Conservation (phyloP, 108 stramenopile species). For the Nannochloropsis gaditana region DNA sequence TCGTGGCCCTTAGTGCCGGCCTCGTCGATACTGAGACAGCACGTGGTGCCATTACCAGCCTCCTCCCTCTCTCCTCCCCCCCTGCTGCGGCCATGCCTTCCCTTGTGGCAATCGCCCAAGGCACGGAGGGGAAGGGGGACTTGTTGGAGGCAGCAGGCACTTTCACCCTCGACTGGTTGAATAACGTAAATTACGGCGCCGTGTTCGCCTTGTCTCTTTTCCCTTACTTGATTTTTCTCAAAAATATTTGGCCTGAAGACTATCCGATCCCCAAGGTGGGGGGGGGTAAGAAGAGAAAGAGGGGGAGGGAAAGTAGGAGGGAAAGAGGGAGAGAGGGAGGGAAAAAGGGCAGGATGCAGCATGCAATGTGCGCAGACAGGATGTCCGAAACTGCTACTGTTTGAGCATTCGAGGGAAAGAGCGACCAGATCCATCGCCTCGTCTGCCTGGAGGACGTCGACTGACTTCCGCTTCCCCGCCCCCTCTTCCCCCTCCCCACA, state of each 20-base stretch:
- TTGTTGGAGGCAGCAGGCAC: background rate
- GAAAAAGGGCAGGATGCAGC: background rate
- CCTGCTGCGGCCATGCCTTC: background rate
- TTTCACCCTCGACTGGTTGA: background rate
- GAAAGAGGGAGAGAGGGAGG: background rate
- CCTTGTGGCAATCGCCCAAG: too few species aligned
- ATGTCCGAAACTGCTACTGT: too few species aligned
- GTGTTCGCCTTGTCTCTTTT: background rate
- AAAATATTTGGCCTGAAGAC: background rate
- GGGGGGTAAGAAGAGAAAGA: background rate
- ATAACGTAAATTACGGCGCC: background rate
- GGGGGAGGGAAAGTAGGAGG: background rate
- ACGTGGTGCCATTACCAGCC: background rate
- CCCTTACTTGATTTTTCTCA: background rate
- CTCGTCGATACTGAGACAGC: background rate
- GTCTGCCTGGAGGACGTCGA: too few species aligned
- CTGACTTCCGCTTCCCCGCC: background rate
- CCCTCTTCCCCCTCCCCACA: background rate
- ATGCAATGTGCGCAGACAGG: too few species aligned
- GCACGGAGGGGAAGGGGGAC: background rate
- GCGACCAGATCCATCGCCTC: too few species aligned
- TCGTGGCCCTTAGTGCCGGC: background rate
- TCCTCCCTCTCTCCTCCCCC: background rate
- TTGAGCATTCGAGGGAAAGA: too few species aligned
- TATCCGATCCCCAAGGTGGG: background rate